phyloP scores from a whole-genome alignment of 1,139 yeast species.

The Yamadazyma dushanensis region DNA sequence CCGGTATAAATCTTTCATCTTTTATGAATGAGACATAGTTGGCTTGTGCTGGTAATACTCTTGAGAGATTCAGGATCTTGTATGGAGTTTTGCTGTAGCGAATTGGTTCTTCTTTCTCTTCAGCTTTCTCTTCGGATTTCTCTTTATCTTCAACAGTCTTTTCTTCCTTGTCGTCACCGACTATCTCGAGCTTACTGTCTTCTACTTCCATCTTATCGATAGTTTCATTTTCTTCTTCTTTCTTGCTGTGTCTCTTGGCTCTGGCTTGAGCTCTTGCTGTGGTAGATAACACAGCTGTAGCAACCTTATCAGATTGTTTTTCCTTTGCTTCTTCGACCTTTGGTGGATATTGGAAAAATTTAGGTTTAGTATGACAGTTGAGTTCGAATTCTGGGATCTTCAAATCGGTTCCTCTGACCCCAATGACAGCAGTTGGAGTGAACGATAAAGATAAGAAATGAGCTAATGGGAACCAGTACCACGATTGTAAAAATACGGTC shows the following conservation, averaged over 20 bases:
- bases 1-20: conserved; percentile 79
- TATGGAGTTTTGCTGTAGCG: conserved; percentile 61
- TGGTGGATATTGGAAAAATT: conserved; percentile 86
- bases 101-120: conserved; percentile 29
- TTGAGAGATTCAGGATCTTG: conserved; percentile 72
- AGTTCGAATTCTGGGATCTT: conserved; percentile 83
- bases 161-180: conserved; percentile 20
- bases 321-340: conserved; percentile 77
- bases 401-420: conserved; percentile 77
- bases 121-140: conserved; percentile 23
- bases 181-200: conserved; percentile 20
- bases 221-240: conserved; percentile 34
- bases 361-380: conserved; percentile 78
- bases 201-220: conserved; percentile 26
- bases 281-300: conserved; percentile 92
- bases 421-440: conserved; percentile 88
- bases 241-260: conserved; percentile 74
- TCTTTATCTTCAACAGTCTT: conserved; percentile 23
- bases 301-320: conserved; percentile 84
- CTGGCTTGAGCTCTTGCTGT: conserved; percentile 91
- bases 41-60: conserved; percentile 91
- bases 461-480: conserved; percentile 99
- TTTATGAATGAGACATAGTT: conserved; percentile 77
- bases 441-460: conserved; percentile 91
- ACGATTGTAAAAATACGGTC: conserved; percentile 85